Percentiles rank a stretch among this genome's conserved stretches.
These are phyloP conservation scores for Chlorella sp. DNA, from an alignment of 139 green algal species.

Conservation along the genomic window DNA sequence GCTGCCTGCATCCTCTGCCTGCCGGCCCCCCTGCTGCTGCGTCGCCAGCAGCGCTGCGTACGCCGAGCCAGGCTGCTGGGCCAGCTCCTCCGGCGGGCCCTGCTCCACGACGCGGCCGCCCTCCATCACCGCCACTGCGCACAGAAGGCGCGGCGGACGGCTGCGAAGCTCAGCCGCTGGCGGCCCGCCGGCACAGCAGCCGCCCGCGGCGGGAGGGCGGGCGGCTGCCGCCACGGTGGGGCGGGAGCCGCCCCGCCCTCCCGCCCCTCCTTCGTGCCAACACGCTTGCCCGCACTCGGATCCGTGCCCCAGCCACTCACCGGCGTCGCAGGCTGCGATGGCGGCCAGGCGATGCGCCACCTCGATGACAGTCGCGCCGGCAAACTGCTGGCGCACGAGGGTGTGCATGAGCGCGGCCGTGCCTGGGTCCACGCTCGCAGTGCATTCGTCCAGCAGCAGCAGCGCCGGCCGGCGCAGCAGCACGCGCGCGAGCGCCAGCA, in stretches of 20 bases:
- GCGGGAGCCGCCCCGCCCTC: neutral
- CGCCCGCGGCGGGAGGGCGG: neutral
- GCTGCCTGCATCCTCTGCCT: no score
- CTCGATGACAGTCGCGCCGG: constrained; percentile 56
- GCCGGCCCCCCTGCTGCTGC: no score
- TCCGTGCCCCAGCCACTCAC: neutral
- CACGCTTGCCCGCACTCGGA: neutral
- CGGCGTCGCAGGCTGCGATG: constrained; percentile 49
- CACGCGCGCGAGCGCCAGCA: constrained; percentile 74
- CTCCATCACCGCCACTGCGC: constrained; percentile 65
- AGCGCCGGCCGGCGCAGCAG: constrained; percentile 61
- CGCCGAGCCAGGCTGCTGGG: no score
- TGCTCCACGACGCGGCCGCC: constrained; percentile 59
- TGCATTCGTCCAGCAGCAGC: constrained; percentile 76
- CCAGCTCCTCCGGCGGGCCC: no score
- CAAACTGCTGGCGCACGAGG: constrained; percentile 1
- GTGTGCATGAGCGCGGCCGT: constrained; percentile 60
- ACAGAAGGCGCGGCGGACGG: neutral
- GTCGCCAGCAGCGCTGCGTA: no score
- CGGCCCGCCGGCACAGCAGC: neutral
- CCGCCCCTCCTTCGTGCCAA: neutral
- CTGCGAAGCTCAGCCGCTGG: neutral
- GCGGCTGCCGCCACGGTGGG: neutral
- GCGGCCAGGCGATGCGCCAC: constrained; percentile 68
- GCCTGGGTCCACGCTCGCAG: constrained; percentile 54